Evolutionary conservation across 2,329 filamentous ascomycete species (phyloP), one percentile per base, ranked within the genome.

Genomic region (Microcera coccophila): DNA sequence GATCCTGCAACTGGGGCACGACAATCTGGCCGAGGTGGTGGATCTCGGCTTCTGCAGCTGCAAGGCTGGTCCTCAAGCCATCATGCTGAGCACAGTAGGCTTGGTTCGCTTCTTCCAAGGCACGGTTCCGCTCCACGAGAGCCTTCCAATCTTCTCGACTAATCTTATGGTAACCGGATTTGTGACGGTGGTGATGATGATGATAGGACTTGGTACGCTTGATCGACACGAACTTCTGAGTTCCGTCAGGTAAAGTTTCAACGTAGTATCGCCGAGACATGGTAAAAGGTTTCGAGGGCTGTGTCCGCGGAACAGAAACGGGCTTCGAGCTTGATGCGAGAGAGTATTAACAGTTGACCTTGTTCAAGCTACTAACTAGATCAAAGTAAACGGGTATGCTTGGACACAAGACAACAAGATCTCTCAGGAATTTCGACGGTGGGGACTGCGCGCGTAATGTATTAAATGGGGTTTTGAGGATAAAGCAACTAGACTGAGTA

Each of bases 131-230:
- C 34, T 65, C 62, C 22, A 67, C 53, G 9, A 69, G 49, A 9
- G 54, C 54, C 20, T 63, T 60, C 66, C 66, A 70, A 16, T 67
- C 64, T 2, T 66, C 63, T 10, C 59, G 54, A 38, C 55, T 57
- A 45, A 70, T 59, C 21, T 57, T 63, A 47, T 62, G 63, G 47
- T 64, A 64, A 40, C 68, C 63, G 48, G 56, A 59, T 43, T 59
- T 52, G 38, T 61, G 60, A 36, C 59, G 58, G 28, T 60, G 61
- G 33, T 52, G 55, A 39, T 61, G 58, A 35, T 61, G 54, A 29
- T 65, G 56, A 34, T 67, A 61, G 3, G 67, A 68, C 42, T 60
- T 61, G 15, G 67, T 67, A 41, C 65, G 63, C 52, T 68, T 69
- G 59, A 70, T 49, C 33, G 62, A 57, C 18, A 71, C 65, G 41